Percentiles rank a stretch among this genome's conserved stretches.
Conservation (phyloP, 2,329 filamentous ascomycete genomes). For the Phialemoniopsis sp. region DNA sequence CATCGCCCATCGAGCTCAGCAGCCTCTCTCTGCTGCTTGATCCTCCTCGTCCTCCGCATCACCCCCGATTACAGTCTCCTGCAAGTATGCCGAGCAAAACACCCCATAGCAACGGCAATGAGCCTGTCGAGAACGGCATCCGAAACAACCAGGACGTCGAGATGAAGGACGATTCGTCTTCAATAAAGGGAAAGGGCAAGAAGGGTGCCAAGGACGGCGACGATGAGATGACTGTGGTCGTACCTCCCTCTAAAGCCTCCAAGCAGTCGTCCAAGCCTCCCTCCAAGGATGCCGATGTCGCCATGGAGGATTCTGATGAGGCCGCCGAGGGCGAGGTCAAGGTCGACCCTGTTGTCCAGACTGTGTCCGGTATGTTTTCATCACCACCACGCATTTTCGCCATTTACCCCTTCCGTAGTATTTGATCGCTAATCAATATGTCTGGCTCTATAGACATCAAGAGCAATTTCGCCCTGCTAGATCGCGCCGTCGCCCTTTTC, state of each 20-base stretch:
- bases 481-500: conserved; percentile 87
- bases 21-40: too few species aligned
- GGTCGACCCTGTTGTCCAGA: conserved; percentile 57
- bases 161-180: conserved; percentile 52
- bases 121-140: conserved; percentile 64
- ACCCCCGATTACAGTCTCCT: conserved; percentile 3
- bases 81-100: conserved; percentile 65
- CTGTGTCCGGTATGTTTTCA: conserved; percentile 50
- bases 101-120: conserved; percentile 67
- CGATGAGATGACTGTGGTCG: conserved; percentile 78
- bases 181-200: conserved; percentile 62
- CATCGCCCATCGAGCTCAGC: too few species aligned
- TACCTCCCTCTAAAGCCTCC: conserved; percentile 65
- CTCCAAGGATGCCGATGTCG: conserved; percentile 62
- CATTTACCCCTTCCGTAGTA: conserved; percentile 1
- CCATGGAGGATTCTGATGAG: conserved; percentile 61
- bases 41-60: too few species aligned
- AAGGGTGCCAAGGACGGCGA: conserved; percentile 63
- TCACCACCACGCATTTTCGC: neutral
- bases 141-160: conserved; percentile 65
- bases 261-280: conserved; percentile 53
- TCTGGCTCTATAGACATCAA: conserved; percentile 70
- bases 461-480: conserved; percentile 85
- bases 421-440: conserved; percentile 11
- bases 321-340: conserved; percentile 40